Evolutionary conservation across 306 rosid genomes (phyloP), one percentile per base, ranked within the genome.

Genomic region (Quercus alba): DNA sequence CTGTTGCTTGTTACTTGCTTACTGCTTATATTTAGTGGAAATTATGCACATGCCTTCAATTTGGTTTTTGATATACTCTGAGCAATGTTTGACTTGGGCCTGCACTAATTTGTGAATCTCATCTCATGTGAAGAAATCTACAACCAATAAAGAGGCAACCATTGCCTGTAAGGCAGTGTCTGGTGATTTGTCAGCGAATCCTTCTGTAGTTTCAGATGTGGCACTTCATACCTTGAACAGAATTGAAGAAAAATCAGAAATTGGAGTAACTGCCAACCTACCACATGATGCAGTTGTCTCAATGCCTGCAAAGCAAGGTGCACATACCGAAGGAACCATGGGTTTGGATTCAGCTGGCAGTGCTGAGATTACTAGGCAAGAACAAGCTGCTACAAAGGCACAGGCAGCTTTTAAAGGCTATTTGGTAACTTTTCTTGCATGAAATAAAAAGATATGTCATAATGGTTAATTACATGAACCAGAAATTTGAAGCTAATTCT

Each of bases 401-500:
- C 97, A 92, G 81, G 84, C 92, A 68, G 97, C 90, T 80, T 90
- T 87, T 69, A 92, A 94, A 83, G 90, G 94, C 57, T 86, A 89
- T 81, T 87, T 57, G 93, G 94, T 92, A 86, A 61, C 57, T 73
- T 66, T 58, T 61, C 72, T 52, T 67, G 10, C 62, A 17, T 12
- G 77, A 6, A 38, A 55, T 19, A 67, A 17, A 35, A 9, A 18
- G n/a, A 17, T 7, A n/a, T 67, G 13, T 30, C 26, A 19, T n/a
- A 3, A 35, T 67, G 38, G 51, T 67, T n/a, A 8, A n/a, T 35
- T 33, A 67, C 72, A 67, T 35, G 72, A 19, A 33, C 26, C 8
- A 13, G 51, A 35, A 5, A 21, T 33, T 67, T 19, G 51, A 67
- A 67, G 52, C 26, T 33, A 67, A 67, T 67, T 63, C 51, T 67